These are phyloP conservation scores for Syncephalastrum sp. DNA, from an alignment of 371 early-diverging fungal species.

Conservation along the genomic window DNA sequence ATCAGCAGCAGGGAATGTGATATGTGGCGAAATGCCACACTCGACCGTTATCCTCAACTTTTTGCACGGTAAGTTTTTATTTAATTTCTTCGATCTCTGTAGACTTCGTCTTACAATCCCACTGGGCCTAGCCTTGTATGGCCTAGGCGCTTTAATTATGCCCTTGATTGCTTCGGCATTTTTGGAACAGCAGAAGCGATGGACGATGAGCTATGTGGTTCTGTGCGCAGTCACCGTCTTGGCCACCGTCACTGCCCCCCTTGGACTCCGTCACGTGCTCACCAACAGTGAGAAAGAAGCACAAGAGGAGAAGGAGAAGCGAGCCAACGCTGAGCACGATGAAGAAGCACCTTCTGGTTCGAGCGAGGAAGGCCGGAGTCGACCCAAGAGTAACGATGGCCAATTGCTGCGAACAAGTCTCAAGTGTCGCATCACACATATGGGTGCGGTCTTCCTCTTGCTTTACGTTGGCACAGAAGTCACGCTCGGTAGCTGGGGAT, in stretches of 20 bases:
- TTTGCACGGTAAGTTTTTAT: conserved; percentile 18
- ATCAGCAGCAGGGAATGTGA: conserved; percentile 19
- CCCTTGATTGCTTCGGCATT: conserved; percentile 22
- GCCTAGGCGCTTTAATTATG: conserved; percentile 22
- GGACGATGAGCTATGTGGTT: conserved; percentile 17
- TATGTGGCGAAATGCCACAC: conserved; percentile 19
- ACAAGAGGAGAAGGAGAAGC: not conserved
- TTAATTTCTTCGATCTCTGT: not conserved
- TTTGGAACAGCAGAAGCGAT: conserved; percentile 9
- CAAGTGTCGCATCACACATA: conserved; percentile 13
- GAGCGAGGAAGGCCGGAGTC: not conserved
- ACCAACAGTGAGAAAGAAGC: not conserved
- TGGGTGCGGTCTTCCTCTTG: conserved; percentile 20
- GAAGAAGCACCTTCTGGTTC: too few relatives aligned
- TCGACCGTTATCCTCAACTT: conserved; percentile 18
- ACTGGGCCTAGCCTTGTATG: conserved; percentile 20
- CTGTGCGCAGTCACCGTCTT: conserved; percentile 14
- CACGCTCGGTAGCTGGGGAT: conserved; percentile 27
- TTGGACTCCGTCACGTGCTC: conserved; percentile 4
- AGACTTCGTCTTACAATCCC: not conserved
- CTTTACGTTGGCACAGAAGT: conserved; percentile 31
- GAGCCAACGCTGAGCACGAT: not conserved
- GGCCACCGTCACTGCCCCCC: conserved; percentile 3
- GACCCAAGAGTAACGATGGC: not conserved
- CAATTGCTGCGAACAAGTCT: conserved; percentile 5